Base-by-base conservation (phyloP, 805 yeast genomes). In the Metschnikowia gelsemii region DNA sequence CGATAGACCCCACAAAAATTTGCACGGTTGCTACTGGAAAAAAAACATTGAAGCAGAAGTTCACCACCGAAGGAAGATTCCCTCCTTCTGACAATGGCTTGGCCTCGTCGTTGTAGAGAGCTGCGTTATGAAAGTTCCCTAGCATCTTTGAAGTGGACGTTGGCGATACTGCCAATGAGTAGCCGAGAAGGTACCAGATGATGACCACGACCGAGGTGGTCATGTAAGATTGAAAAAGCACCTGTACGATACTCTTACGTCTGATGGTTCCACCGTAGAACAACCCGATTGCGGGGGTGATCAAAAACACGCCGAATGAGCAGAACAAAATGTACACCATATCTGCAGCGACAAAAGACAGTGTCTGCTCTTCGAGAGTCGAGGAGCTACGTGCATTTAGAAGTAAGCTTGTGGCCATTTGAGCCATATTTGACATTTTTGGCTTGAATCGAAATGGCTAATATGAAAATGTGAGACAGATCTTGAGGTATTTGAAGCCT, bases 21-120 rank as follows among this genome's bases (percentile, higher is more conserved):
- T 72, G 76, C 17, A 67, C 72, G 11, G 76, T 71, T 8, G 78
- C 78, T 30, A 76, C 59, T 7, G 79, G 75, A 64, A 71, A 61
- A 43, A 68, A 72, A 8, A 59, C 69, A 27, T 72, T 68, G 55
- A 72, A 72, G 25, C 70, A 60, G 43, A 70, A 72, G 40, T 68
- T 63, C 28, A 71, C 61, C 23, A 74, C 68, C 2, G 77, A 67
- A 5, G 80, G 79, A 39, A 73, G 68, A 4, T 74, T 61, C 16
- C 72, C 76, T 21, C 77, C 78, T 47, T 68, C 73, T 21, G 58
- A 21, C 38, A 59, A 58, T 4, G 75, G 75, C 16, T 59, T 58
- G 11, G 74, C 73, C 27, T 63, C 62, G 11, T 68, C 64, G 31
- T 60, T 47, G 34, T 61, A 56, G 12, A 72, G 53, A 11, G 75